phyloP scores from a whole-genome alignment of 2,329 filamentous ascomycete genomes.

The Exophiala viscosa region DNA sequence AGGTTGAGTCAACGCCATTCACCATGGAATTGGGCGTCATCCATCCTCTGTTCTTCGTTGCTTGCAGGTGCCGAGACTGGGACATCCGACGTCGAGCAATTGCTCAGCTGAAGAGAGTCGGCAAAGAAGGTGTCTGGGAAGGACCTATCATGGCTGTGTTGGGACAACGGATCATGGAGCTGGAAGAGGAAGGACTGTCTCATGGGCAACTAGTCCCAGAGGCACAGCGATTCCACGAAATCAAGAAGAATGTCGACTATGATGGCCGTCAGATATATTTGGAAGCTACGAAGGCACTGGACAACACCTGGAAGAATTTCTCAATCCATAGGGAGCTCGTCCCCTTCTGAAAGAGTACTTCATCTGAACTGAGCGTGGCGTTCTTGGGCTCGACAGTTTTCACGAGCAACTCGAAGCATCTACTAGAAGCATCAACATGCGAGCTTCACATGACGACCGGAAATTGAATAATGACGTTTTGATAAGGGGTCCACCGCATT shows the following conservation, averaged over 20 bases:
- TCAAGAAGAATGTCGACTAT: constrained; percentile 30
- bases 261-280: constrained; percentile 23
- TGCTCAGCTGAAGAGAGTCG: constrained; percentile 30
- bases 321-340: constrained; percentile 22
- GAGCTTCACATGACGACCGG: neutral
- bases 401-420: too few species aligned
- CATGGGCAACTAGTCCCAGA: constrained; percentile 24
- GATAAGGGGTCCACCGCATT: neutral
- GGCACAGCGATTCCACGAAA: constrained; percentile 27
- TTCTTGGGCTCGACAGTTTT: neutral
- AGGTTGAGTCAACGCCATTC: constrained; percentile 26
- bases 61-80: constrained; percentile 32
- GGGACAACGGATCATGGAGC: constrained; percentile 27
- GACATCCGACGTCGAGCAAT: constrained; percentile 31
- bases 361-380: constrained; percentile 6
- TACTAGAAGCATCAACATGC: too few species aligned
- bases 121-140: constrained; percentile 37
- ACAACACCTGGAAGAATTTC: constrained; percentile 25
- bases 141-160: constrained; percentile 34
- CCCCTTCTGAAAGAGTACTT: constrained; percentile 20
- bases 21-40: constrained; percentile 34
- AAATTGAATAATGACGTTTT: neutral
- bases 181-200: constrained; percentile 29
- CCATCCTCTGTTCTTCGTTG: constrained; percentile 34
- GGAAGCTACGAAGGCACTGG: constrained; percentile 25